Percentiles rank a stretch among this genome's conserved stretches.
Evolutionary conservation across 2,329 filamentous ascomycete species (phyloP).

Genomic region (Helotiales sp.): DNA sequence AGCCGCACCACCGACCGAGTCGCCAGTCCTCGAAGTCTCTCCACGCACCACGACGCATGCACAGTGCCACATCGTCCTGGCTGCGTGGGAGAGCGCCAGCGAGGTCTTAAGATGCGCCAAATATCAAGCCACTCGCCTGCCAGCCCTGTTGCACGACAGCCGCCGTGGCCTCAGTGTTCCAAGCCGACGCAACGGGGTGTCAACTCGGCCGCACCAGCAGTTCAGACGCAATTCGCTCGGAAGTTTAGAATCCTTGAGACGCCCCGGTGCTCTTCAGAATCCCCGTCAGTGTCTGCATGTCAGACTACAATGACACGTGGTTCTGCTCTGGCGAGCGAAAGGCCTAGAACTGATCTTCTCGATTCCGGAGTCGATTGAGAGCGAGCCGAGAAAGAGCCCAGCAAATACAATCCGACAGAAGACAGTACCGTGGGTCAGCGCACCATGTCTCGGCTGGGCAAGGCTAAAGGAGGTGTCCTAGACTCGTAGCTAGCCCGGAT

Average conservation of each 20-base stretch:
- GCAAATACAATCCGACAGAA: not conserved
- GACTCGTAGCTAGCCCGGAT: not conserved
- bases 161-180: not conserved
- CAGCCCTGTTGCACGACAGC: not conserved
- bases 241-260: not conserved
- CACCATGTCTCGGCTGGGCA: not conserved
- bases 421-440: not conserved
- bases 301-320: conserved; percentile 4
- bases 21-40: not conserved
- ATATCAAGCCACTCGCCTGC: not conserved
- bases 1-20: not conserved
- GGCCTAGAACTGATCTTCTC: not conserved
- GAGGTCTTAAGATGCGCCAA: not conserved
- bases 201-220: not conserved
- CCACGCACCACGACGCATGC: not conserved
- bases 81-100: not conserved
- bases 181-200: not conserved
- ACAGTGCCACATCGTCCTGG: not conserved
- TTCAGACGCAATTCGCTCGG: not conserved
- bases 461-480: not conserved
- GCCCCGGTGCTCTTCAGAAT: not conserved
- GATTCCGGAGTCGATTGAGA: not conserved
- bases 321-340: not conserved
- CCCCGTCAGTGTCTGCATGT: not conserved
- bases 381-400: not conserved